Conservation (phyloP, 768 basidiomycete species). For the Serendipita sp. region DNA sequence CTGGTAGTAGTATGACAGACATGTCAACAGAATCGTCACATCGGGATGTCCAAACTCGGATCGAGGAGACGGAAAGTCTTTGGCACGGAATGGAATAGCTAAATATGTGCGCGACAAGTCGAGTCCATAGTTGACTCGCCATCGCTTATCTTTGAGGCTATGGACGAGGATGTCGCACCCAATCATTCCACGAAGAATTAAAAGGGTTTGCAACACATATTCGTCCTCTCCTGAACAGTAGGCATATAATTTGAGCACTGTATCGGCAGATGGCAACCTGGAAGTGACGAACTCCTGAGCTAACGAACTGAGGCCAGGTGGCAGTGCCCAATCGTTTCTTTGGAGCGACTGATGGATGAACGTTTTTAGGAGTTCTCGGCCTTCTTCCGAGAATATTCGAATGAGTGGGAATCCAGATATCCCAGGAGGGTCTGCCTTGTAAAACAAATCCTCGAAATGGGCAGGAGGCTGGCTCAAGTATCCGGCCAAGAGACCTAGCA, state of each 20-base stretch:
- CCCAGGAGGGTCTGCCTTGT: background rate
- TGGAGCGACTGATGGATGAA: slow-evolving; percentile 14
- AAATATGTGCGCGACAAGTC: slow-evolving; percentile 26
- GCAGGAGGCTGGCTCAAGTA: background rate
- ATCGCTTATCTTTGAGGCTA: slow-evolving; percentile 24
- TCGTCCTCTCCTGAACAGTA: slow-evolving; percentile 7
- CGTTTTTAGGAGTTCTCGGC: slow-evolving; percentile 8
- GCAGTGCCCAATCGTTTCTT: slow-evolving; percentile 12
- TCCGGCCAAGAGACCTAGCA: slow-evolving; percentile 20
- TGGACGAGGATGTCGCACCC: slow-evolving; percentile 26
- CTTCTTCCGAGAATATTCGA: background rate
- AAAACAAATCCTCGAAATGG: background rate
- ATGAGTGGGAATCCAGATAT: slow-evolving; percentile 1
- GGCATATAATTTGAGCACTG: slow-evolving; percentile 10
- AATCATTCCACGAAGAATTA: slow-evolving; percentile 31
- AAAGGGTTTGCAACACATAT: slow-evolving; percentile 13
- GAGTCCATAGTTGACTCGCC: slow-evolving; percentile 38
- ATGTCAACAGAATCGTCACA: slow-evolving; percentile 29
- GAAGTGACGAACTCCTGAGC: slow-evolving; percentile 16
- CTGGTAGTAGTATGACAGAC: slow-evolving; percentile 32
- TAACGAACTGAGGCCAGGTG: slow-evolving; percentile 11
- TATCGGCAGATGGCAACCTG: background rate
- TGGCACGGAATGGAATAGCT: slow-evolving; percentile 38
- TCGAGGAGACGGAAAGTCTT: slow-evolving; percentile 27
- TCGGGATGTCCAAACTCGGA: slow-evolving; percentile 42